A percentile compares a stretch with the other conserved stretches of the same genome.
phyloP scores from a whole-genome alignment of 768 basidiomycete genomes.

The Pleurotus pulmonarius region DNA sequence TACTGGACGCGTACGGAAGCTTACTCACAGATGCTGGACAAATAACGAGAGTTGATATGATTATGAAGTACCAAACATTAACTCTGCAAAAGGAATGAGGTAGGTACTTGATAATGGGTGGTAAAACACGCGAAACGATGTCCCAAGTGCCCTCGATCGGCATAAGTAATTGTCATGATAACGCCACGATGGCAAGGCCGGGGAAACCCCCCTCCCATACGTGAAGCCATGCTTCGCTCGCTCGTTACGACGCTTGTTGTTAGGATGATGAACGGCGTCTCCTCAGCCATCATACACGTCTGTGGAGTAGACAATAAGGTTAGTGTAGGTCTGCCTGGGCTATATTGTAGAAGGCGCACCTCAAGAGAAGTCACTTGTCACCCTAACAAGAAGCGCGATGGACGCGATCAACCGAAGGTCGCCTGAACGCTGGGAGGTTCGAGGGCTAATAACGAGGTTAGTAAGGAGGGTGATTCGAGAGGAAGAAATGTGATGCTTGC shows the following conservation, averaged over 20 bases:
- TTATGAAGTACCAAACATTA: not conserved
- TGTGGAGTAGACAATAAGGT: constrained; percentile 16
- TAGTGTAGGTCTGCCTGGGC: not conserved
- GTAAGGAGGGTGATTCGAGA: not conserved
- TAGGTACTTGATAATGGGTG: not conserved
- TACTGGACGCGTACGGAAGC: too few species aligned
- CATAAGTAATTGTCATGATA: not conserved
- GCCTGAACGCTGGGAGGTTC: constrained; percentile 49
- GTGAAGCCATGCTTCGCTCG: constrained; percentile 67
- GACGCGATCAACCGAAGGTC: constrained; percentile 57
- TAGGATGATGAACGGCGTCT: constrained; percentile 62
- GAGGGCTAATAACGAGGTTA: constrained; percentile 14
- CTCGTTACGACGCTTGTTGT: constrained; percentile 73
- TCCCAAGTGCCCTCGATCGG: constrained; percentile 7
- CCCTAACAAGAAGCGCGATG: constrained; percentile 73
- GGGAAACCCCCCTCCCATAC: constrained; percentile 50
- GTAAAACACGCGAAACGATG: not conserved
- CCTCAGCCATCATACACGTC: constrained; percentile 24
- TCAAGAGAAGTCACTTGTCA: constrained; percentile 54
- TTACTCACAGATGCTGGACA: too few species aligned
- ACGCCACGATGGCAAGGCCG: constrained; percentile 6
- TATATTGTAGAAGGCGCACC: constrained; percentile 26
- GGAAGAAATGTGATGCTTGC: not conserved
- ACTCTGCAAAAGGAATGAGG: not conserved
- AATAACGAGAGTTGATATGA: not conserved